Evolutionary conservation across 1,284 basidiomycete species (phyloP).

Genomic region (Rhodotorula glutinis): DNA sequence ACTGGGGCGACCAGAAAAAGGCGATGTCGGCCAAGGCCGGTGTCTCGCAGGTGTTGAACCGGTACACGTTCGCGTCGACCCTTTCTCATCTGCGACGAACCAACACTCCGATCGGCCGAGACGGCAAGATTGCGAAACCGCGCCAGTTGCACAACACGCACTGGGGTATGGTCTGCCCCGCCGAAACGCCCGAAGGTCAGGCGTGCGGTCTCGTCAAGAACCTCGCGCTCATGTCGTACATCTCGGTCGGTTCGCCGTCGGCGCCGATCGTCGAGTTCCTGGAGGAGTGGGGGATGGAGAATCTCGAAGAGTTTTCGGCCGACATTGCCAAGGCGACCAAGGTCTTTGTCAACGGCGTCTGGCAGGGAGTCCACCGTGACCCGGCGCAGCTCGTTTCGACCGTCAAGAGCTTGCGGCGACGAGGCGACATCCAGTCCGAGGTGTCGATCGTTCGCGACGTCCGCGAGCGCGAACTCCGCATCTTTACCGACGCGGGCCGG

Average conservation of each 20-base stretch:
- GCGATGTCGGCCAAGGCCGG: constrained; percentile 96
- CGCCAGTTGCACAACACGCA: constrained; percentile 99
- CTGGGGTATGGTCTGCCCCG: constrained; percentile 99
- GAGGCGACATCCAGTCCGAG: constrained; percentile 93
- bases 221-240: constrained; percentile 93
- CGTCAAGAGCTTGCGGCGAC: constrained; percentile 84
- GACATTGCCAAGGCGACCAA: constrained; percentile 82
- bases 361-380: constrained; percentile 99
- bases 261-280: constrained; percentile 97
- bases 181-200: constrained; percentile 98
- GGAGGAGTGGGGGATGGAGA: constrained; percentile 96
- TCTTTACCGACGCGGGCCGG: constrained; percentile 95
- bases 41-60: constrained; percentile 97
- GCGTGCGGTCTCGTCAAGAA: constrained; percentile 99
- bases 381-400: constrained; percentile 89
- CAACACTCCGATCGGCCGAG: constrained; percentile 96
- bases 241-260: constrained; percentile 94
- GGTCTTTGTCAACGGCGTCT: constrained; percentile 98
- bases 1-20: constrained; percentile 99
- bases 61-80: constrained; percentile 98
- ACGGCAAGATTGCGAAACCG: constrained; percentile 98
- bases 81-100: constrained; percentile 96
- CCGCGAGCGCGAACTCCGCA: constrained; percentile 85
- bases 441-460: constrained; percentile 97
- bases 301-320: constrained; percentile 82